A percentile compares a stretch with the other conserved stretches of the same genome.
phyloP scores from a whole-genome alignment of 495 filamentous ascomycete genomes.

The Penicillium soppii region DNA sequence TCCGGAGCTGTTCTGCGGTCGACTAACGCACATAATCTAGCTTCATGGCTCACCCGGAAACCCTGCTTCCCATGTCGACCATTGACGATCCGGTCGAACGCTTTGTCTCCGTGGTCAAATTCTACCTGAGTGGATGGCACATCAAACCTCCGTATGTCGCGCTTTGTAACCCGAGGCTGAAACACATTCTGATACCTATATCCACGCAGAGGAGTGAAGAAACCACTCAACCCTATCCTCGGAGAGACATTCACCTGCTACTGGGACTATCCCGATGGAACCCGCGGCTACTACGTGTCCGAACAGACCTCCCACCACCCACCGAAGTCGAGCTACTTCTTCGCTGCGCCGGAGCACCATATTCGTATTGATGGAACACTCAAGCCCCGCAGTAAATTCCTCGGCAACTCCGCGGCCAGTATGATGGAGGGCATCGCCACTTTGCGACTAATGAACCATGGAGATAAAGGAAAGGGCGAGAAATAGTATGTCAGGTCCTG shows the following conservation, averaged over 20 bases:
- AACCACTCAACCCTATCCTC: constrained; percentile 94
- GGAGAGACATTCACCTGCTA: constrained; percentile 94
- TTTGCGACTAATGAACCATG: constrained; percentile 76
- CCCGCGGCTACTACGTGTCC: constrained; percentile 89
- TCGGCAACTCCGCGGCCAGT: constrained; percentile 96
- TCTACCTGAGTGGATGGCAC: constrained; percentile 98
- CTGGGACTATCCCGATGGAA: constrained; percentile 89
- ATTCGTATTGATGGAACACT: constrained; percentile 95
- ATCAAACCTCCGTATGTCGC: constrained; percentile 88
- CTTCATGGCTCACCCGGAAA: constrained; percentile 99
- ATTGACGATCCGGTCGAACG: constrained; percentile 88
- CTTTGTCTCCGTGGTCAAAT: constrained; percentile 94
- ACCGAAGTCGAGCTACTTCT: constrained; percentile 98
- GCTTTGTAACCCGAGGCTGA: not conserved
- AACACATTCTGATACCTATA: constrained; percentile 6
- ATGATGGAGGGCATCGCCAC: constrained; percentile 97
- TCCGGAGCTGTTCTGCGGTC: not conserved
- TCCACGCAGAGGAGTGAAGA: constrained; percentile 98
- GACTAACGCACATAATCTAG: constrained; percentile 41
- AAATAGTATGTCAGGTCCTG: constrained; percentile 75
- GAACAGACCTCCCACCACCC: constrained; percentile 97
- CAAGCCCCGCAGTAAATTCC: constrained; percentile 93
- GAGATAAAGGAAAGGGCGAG: constrained; percentile 65
- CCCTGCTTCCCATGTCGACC: constrained; percentile 79
- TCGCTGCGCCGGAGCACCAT: constrained; percentile 92